Evolutionary conservation across 768 basidiomycete species (phyloP).

Genomic region (Trametes maxima): DNA sequence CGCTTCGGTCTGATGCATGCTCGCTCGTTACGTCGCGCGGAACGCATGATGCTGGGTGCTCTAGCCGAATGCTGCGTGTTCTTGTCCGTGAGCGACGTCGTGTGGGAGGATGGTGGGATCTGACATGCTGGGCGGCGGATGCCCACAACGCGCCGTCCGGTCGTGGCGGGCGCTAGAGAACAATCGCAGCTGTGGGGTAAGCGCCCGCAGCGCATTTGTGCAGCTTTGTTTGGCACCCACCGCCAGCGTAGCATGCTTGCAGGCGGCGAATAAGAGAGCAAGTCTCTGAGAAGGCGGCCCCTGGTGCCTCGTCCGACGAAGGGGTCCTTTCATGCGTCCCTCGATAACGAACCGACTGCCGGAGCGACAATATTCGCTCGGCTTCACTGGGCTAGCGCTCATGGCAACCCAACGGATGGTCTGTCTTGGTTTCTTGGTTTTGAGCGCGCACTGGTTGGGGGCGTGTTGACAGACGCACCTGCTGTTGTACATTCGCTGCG

Average conservation of each 20-base stretch:
- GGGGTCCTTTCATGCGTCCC: background rate
- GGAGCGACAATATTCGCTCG: too few relatives aligned
- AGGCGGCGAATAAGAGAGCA: background rate
- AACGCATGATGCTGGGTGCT: background rate
- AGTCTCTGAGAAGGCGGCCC: background rate
- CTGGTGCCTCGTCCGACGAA: background rate
- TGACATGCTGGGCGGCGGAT: background rate
- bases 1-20: conserved; percentile 11
- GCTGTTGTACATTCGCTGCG: too few relatives aligned
- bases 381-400: too few relatives aligned
- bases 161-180: background rate
- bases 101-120: background rate
- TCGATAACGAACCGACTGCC: too few relatives aligned
- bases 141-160: background rate
- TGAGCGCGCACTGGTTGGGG: too few relatives aligned
- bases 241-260: background rate
- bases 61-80: background rate
- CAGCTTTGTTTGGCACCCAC: background rate
- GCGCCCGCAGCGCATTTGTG: background rate
- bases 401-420: too few relatives aligned
- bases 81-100: background rate
- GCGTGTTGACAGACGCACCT: too few relatives aligned
- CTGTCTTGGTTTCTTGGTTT: too few relatives aligned
- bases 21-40: background rate
- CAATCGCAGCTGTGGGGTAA: conserved; percentile 10